Conservation (phyloP, 2,329 filamentous ascomycete genomes). For the Atkinsonella hypoxylon region DNA sequence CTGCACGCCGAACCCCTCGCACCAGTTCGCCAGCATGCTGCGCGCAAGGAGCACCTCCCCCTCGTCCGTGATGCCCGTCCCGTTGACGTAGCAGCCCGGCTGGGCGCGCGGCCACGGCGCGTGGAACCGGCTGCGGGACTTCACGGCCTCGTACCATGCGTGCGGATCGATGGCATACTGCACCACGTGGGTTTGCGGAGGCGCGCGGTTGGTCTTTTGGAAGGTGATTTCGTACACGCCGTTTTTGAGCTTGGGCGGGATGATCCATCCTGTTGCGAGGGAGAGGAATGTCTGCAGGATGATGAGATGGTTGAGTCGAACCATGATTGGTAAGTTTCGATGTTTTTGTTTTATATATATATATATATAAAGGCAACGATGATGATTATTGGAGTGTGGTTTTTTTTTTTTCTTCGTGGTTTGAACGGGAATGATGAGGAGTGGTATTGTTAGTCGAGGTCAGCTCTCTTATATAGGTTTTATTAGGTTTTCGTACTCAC, state of each 20-base stretch:
- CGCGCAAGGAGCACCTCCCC: background rate
- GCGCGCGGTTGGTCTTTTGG: background rate
- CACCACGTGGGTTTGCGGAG: background rate
- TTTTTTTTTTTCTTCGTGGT: no score
- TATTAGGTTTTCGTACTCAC: no score
- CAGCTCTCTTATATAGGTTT: no score
- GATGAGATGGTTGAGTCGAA: background rate
- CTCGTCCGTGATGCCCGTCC: background rate
- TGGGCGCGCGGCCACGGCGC: no score
- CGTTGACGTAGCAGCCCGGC: background rate
- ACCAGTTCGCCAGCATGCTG: conserved; percentile 7
- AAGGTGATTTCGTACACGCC: conserved; percentile 1
- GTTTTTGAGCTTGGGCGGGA: background rate
- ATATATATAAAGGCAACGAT: no score
- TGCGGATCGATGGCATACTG: conserved; percentile 1
- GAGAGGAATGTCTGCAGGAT: background rate
- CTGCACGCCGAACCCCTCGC: conserved; percentile 1
- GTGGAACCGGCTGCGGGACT: background rate
- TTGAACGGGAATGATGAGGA: no score
- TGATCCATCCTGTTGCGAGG: background rate
- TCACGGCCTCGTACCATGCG: background rate
- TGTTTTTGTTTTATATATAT: background rate
- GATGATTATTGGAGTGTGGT: no score
- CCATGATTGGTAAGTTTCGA: background rate
- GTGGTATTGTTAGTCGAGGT: no score